phyloP scores from a whole-genome alignment of 2,329 filamentous ascomycete species.

The Pseudogymnoascus sp. region DNA sequence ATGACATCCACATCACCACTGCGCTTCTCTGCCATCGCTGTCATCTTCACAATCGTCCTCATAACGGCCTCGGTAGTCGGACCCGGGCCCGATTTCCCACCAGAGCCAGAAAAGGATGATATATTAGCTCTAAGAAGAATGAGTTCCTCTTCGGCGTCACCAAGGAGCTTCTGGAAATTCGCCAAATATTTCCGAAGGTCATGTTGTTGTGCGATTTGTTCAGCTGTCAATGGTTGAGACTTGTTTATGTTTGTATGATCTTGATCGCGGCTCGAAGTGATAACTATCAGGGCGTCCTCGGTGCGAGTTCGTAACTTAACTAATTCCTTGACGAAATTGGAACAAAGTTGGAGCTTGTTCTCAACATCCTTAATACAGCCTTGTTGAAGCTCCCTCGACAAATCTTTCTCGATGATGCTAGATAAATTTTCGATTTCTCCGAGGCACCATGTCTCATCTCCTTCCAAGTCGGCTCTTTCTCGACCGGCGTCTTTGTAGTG shows the following conservation, averaged over 20 bases:
- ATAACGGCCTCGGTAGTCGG: constrained; percentile 90
- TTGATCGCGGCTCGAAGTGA: constrained; percentile 61
- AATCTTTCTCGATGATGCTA: constrained; percentile 52
- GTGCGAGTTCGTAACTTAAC: constrained; percentile 65
- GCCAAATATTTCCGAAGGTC: constrained; percentile 72
- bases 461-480: constrained; percentile 60
- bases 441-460: constrained; percentile 62
- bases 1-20: constrained; percentile 86
- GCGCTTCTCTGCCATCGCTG: constrained; percentile 81
- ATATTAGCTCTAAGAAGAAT: constrained; percentile 73
- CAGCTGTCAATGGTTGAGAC: constrained; percentile 69
- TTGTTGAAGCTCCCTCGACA: constrained; percentile 57
- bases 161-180: constrained; percentile 63
- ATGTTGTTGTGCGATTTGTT: constrained; percentile 75
- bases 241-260: constrained; percentile 56
- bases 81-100: constrained; percentile 34
- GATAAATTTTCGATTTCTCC: constrained; percentile 66
- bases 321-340: constrained; percentile 61
- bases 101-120: constrained; percentile 43
- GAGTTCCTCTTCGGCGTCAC: constrained; percentile 71
- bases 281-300: constrained; percentile 69
- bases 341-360: constrained; percentile 59
- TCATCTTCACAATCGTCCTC: constrained; percentile 89
- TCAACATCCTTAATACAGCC: constrained; percentile 61
- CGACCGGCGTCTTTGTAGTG: constrained; percentile 46